Percentiles rank a stretch among this genome's conserved stretches.
Evolutionary conservation across 2,329 filamentous ascomycete genomes (phyloP).

Genomic region (Calonectria hawksworthii): DNA sequence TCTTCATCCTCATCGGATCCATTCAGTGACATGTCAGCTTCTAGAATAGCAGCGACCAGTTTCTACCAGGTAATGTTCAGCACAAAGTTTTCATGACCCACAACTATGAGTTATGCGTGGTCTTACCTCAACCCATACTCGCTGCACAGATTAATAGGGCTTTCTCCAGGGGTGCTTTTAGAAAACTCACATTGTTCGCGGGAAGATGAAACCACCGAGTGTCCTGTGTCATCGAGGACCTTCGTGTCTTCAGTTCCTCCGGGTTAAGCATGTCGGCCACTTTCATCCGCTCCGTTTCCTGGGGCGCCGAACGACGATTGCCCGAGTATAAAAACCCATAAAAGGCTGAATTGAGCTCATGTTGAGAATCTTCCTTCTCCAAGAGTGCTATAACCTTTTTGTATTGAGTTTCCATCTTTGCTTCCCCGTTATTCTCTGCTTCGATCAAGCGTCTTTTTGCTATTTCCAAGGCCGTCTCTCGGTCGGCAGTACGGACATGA

Average conservation of each 20-base stretch:
- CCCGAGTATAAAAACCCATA: not conserved
- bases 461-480: not conserved
- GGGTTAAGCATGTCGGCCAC: not conserved
- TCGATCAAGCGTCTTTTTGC: not conserved
- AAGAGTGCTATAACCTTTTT: not conserved
- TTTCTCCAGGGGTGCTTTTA: not conserved
- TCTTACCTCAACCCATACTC: not conserved
- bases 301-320: not conserved
- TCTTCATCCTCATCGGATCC: not conserved
- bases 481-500: not conserved
- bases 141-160: not conserved
- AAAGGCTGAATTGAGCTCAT: not conserved
- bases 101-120: not conserved
- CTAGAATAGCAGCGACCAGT: not conserved
- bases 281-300: not conserved
- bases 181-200: not conserved
- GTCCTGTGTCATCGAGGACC: not conserved
- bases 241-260: not conserved
- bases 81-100: not conserved
- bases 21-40: not conserved
- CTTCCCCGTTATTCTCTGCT: not conserved
- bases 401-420: not conserved
- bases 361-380: not conserved
- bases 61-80: not conserved
- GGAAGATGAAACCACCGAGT: conserved; percentile 7